Percentiles rank a stretch among this genome's conserved stretches.
Evolutionary conservation across 345 rosid species (phyloP).

Genomic region (Brassica nigra): DNA sequence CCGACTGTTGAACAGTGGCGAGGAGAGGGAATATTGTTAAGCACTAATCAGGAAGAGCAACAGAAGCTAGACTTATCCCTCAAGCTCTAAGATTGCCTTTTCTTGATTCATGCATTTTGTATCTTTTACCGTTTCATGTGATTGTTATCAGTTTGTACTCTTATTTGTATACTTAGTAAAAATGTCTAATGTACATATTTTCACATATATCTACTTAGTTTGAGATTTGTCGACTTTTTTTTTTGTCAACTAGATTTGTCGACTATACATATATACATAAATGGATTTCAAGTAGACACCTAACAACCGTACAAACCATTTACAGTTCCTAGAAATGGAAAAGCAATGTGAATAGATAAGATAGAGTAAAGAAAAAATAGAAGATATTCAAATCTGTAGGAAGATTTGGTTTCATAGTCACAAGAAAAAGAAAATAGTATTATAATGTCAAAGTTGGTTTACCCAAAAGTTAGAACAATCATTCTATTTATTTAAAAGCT

Average conservation of each 20-base stretch:
- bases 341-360: background rate
- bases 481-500: constrained; percentile 31
- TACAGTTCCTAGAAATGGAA: background rate
- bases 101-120: constrained; percentile 19
- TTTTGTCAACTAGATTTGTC: background rate
- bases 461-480: constrained; percentile 42
- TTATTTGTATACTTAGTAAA: constrained; percentile 32
- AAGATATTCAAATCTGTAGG: constrained; percentile 26
- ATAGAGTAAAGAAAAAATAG: background rate
- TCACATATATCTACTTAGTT: constrained; percentile 4
- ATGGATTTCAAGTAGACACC: constrained; percentile 29
- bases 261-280: constrained; percentile 1
- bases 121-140: constrained; percentile 3
- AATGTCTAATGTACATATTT: constrained; percentile 12
- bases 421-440: constrained; percentile 36
- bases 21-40: constrained; percentile 38
- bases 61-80: constrained; percentile 72
- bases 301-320: constrained; percentile 25
- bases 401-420: constrained; percentile 39
- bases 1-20: constrained; percentile 45
- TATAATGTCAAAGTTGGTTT: constrained; percentile 40
- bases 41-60: constrained; percentile 48
- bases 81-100: constrained; percentile 50
- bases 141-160: constrained; percentile 25
- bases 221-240: background rate